Evolutionary conservation across 2,329 filamentous ascomycete genomes (phyloP), one percentile per base, ranked within the genome.

Genomic region (Phialocephala sp.): DNA sequence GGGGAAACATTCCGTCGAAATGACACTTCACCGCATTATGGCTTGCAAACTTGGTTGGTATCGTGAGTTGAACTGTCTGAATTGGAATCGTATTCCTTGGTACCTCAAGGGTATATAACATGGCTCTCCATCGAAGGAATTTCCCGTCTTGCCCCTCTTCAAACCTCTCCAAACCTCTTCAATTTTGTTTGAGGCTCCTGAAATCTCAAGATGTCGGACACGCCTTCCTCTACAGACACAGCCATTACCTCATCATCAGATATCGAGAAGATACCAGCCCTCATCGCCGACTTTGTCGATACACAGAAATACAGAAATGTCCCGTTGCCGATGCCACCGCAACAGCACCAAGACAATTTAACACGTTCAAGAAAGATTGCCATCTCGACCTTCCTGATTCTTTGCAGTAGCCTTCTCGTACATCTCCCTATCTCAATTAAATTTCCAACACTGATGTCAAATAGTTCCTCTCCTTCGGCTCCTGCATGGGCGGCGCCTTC

Each of bases 381-480:
- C 12, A 52, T 60, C 4, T n/a, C 43, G 2, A 41, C 59, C n/a
- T 54, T 54, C 35, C 20, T 60, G 14, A 60, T 60, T 18, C 47
- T 60, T 32, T 43, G 24, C 43, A 60, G 39, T 20, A 52, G 59
- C 32, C 27, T 60, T 18, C 20, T 60, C 9, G 59, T 37, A 60
- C 37, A n/a, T 60, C 8, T 24, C 18, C 43, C 14, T 2, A 35
- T 20, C 43, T 8, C 8, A 36, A 52, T 3, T 22, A 52, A 35
- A 22, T n/a, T 18, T 43, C 8, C 24, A 50, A 35, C 4, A 36
- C 50, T 62, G 20, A 55, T 24, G 56, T 12, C 36, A 9, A 37
- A n/a, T 24, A 65, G 63, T 61, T 65, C 39, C 22, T 65, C 8
- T 59, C 63, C 8, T 65, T 65, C 39, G 63, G 63, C 8, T 4